Evolutionary conservation across 345 rosid genomes (phyloP), one percentile per base, ranked within the genome.

Genomic region (Mallotus nudiflorus): DNA sequence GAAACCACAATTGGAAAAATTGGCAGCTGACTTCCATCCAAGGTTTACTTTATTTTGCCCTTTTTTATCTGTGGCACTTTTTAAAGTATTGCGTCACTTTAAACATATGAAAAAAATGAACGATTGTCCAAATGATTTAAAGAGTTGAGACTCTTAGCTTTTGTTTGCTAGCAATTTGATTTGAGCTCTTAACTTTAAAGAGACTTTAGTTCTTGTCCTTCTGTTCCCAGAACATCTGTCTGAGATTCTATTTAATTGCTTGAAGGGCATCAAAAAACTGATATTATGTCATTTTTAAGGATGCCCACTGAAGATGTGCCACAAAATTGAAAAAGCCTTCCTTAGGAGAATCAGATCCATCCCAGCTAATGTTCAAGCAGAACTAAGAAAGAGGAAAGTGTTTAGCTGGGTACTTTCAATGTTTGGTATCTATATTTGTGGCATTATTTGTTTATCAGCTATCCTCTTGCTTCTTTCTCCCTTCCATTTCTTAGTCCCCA

Each of bases 21-120:
- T 95, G 66, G 97, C 99, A 49, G 93, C 92, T 73, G 95, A 95
- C 66, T 91, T 86, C 82, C 71, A 86, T 72, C 90, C 85, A 71
- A 86, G 97, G 99, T 94, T 72, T 73, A 81, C 54, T 72, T 58
- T 45, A 40, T 20, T 67, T 66, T 44, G 15, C 58, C 45, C 51
- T 67, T 35, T 66, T 54, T 48, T 42, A 40, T 65, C 60, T 64
- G 3, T 24, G 16, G 49, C 28, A n/a, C 9, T 11, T 5, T 25
- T 67, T 42, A 12, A 31, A 25, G 29, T 8, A 40, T 9, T 33
- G 11, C 40, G 9, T 16, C 62, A 37, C 46, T 22, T 24, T 52
- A 28, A 51, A 50, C 22, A 51, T 27, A n/a, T n/a, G 45, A 40
- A 24, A 50, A 29, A 44, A 61, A 14, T 12, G 27, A 60, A 37